These are phyloP conservation scores for Nicotiana tabacum DNA, from an alignment of 257 asterid genomes.

Conservation along the genomic window DNA sequence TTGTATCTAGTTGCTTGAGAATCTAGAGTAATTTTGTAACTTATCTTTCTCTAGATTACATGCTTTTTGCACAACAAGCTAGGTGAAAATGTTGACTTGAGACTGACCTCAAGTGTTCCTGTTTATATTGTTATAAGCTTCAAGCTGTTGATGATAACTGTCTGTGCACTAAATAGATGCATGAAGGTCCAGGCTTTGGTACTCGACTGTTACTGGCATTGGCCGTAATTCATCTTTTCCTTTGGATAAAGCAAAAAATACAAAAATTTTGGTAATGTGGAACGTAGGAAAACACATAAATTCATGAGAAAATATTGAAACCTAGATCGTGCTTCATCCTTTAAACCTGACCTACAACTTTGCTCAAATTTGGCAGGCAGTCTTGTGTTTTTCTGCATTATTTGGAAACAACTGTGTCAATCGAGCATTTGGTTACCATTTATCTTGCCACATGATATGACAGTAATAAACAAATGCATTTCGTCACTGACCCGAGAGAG, in stretches of 20 bases:
- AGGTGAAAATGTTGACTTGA: neutral
- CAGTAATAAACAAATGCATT: neutral
- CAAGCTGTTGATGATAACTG: neutral
- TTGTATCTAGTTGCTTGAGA: neutral
- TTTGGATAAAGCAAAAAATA: neutral
- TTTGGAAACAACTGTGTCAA: too few relatives aligned
- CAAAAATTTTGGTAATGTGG: neutral
- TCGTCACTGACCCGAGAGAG: neutral
- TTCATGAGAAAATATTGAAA: neutral
- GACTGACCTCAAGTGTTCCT: neutral
- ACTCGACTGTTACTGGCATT: neutral
- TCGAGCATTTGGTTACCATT: neutral
- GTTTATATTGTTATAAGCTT: neutral
- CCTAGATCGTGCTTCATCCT: neutral
- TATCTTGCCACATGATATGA: neutral
- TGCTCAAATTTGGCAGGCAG: neutral
- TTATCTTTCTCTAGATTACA: neutral
- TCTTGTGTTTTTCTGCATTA: too few relatives aligned
- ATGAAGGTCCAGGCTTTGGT: neutral
- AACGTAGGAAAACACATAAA: neutral
- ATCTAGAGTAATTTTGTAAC: conserved; percentile 5
- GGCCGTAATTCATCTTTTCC: neutral
- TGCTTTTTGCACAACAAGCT: neutral
- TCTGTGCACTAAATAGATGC: neutral
- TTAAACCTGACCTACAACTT: neutral